Evolutionary conservation across 768 basidiomycete genomes (phyloP), one percentile per base, ranked within the genome.

Genomic region (Ramaria sp.): DNA sequence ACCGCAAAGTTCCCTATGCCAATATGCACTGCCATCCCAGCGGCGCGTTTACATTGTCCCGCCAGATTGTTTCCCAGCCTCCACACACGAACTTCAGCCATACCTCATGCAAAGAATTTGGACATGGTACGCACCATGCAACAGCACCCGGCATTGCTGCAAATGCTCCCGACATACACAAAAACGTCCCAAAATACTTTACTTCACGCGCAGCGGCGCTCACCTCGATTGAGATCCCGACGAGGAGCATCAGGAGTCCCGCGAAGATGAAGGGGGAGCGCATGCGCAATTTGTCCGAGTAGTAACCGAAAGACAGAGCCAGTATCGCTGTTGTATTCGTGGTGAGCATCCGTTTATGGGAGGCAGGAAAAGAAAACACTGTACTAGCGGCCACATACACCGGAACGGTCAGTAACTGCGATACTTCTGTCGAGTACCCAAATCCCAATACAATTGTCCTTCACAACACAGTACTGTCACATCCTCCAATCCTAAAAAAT

Each of bases 101-200:
- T 11, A 37, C 9, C 34, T 27, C 34, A 1, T 37, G 34, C 34
- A 37, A 37, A 37, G 3, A 10, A 2, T 37, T 13, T 7, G 9
- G 34, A 37, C 34, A 37, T 10, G 13, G 13, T 1, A 30, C 48
- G 12, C 47, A 84, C 85, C 85, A 88, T 19, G 81, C 73, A 12
- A 84, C 70, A 1, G 82, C 65, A 10, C 80, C 83, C 12, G 86
- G 83, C 60, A 82, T 75, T 0, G 74, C 70, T 1, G 80, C n/a
- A 74, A 59, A 83, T 86, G 41, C 74, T 73, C n/a, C 86, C 72
- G 7, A 87, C 83, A 27, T 5, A 27, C 77, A 75, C 54, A 87
- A 77, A 72, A 82, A 88, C 0, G 80, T 85, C 1, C 84, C 86
- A 60, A 86, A 83, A 65, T 87, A 88, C 67, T 87, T 86, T 27